These are phyloP conservation scores for Syzygium syzygioides DNA, from an alignment of 441 rosid species.

Conservation along the genomic window DNA sequence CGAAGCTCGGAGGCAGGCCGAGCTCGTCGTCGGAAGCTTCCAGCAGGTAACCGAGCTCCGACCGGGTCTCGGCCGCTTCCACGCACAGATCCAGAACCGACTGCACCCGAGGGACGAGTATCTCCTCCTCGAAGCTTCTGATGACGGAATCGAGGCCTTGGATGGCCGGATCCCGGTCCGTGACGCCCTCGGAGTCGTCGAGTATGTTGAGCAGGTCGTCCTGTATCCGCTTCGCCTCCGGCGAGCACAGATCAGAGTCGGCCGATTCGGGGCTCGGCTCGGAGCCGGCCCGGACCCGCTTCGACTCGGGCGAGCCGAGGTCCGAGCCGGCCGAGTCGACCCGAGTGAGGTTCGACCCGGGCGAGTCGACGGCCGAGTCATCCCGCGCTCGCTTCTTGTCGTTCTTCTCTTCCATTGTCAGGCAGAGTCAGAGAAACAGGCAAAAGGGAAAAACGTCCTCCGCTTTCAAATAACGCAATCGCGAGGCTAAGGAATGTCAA, in stretches of 20 bases:
- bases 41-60: conserved; percentile 29
- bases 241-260: conserved; percentile 3
- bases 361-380: conserved; percentile 4
- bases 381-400: conserved; percentile 28
- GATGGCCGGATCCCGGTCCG: conserved; percentile 13
- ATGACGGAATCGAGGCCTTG: conserved; percentile 33
- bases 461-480: background rate
- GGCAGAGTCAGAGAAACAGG: background rate
- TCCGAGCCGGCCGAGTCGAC: background rate
- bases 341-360: conserved; percentile 7
- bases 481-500: background rate
- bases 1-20: conserved; percentile 32
- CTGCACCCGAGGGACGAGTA: conserved; percentile 7
- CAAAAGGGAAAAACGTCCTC: background rate
- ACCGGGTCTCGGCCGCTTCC: conserved; percentile 7
- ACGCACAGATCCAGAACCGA: conserved; percentile 1
- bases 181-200: conserved; percentile 13
- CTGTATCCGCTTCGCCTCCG: conserved; percentile 19
- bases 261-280: conserved; percentile 9
- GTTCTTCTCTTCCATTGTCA: conserved; percentile 15
- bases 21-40: conserved; percentile 42
- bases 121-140: conserved; percentile 38
- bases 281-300: conserved; percentile 1
- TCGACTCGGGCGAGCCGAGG: conserved; percentile 2
- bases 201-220: conserved; percentile 23